phyloP scores from a whole-genome alignment of 2,329 filamentous ascomycete genomes.

The Sphaerulina musiva region DNA sequence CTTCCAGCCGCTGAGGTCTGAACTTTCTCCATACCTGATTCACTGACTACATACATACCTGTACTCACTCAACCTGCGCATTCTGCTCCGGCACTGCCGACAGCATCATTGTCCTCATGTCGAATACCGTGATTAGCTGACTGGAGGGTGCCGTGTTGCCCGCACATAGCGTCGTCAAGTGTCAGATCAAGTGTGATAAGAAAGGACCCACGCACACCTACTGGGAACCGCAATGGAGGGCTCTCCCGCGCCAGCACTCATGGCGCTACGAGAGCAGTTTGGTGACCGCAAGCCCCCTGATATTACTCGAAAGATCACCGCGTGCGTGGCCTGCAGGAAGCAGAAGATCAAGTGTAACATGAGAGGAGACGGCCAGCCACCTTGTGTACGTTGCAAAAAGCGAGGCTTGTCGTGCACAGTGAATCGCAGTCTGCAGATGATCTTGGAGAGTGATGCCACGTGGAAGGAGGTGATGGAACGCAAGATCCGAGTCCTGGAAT shows the following conservation, averaged over 20 bases:
- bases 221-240: conserved; percentile 2
- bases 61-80: too few species aligned
- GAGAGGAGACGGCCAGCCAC: conserved; percentile 33
- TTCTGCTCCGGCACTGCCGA: too few species aligned
- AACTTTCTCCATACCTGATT: too few species aligned
- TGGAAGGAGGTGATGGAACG: conserved; percentile 39
- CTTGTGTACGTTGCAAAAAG: conserved; percentile 39
- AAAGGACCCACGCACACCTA: neutral
- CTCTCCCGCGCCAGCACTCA: conserved; percentile 15
- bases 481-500: conserved; percentile 36
- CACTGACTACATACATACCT: too few species aligned
- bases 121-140: neutral
- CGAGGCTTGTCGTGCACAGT: conserved; percentile 38
- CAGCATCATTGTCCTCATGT: too few species aligned
- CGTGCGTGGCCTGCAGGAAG: conserved; percentile 39
- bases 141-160: neutral
- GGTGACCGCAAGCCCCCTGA: conserved; percentile 24
- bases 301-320: conserved; percentile 31
- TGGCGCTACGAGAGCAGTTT: conserved; percentile 21
- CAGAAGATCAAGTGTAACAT: conserved; percentile 43
- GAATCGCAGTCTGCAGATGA: conserved; percentile 39
- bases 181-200: neutral
- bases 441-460: conserved; percentile 38
- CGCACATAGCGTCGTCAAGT: too few species aligned
- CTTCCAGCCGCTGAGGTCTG: too few species aligned